Evolutionary conservation across 148 eudicot genomes (phyloP), one percentile per base, ranked within the genome.

Genomic region (Rhododendron simsii): DNA sequence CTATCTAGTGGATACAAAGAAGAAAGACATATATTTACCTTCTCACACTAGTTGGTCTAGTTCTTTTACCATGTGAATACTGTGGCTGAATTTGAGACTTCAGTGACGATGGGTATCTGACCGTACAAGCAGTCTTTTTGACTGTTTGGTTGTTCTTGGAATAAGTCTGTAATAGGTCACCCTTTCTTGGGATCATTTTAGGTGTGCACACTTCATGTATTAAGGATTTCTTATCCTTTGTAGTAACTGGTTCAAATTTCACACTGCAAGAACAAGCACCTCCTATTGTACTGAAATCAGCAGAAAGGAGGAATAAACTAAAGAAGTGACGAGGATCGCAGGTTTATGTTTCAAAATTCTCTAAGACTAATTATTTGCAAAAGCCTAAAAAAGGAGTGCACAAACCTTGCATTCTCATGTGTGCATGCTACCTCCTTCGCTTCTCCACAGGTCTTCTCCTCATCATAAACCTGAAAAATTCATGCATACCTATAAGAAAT

Each of bases 71-170:
- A 85, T 90, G 93, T 87, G 95, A 91, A 86, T 85, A 82, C 71
- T 85, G 91, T 28, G 88, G 84, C 59, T 89, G 89, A 47, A 74
- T 86, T 88, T 88, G 92, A 14, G 94, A 87, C 87, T 89, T 95
- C 87, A 93, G 15, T 37, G 91, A 87, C 21, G 98, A 94, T 88
- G 93, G 94, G 69, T 95, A 94, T 87, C 88, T 94, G 26, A 93
- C 83, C 53, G 85, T 87, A 88, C 92, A 91, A 12, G 95, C 95
- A 39, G 92, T 91, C 85, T 84, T 97, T 86, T 86, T 94, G 7
- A 94, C 92, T 37, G 91, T 91, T 81, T 91, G 93, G 44, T 86
- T 89, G 82, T 85, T 93, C 89, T 87, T 92, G 65, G 88, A 78
- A 26, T 87, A 86, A 0, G 93, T 84, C 76, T 86, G 85, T 71